These are phyloP conservation scores for Cladochytrium replicatum DNA, from an alignment of 192 early-diverging fungal species.

Conservation along the genomic window DNA sequence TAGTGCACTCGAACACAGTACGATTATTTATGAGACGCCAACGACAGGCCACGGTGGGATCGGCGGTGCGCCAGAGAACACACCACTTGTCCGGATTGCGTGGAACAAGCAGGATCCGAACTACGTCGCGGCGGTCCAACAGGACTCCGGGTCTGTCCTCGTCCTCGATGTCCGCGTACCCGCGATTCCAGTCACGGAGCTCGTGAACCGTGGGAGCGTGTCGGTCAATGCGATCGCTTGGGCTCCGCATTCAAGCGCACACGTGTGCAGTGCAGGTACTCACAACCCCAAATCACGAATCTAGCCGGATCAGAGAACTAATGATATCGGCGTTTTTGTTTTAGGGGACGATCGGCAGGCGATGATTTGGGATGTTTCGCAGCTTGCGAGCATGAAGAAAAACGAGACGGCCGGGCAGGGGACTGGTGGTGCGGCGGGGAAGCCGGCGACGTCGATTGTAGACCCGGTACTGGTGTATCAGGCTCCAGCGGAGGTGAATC, in stretches of 20 bases:
- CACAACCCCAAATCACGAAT: background rate
- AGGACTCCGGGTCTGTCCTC: constrained; percentile 69
- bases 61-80: constrained; percentile 19
- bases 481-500: constrained; percentile 67
- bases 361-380: constrained; percentile 80
- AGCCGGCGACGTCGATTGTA: constrained; percentile 20
- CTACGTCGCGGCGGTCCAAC: constrained; percentile 85
- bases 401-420: constrained; percentile 35
- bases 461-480: constrained; percentile 66
- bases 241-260: constrained; percentile 68
- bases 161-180: constrained; percentile 90
- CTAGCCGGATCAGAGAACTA: no score
- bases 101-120: constrained; percentile 89
- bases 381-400: constrained; percentile 16
- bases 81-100: constrained; percentile 69
- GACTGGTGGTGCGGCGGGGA: constrained; percentile 20
- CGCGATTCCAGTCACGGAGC: constrained; percentile 71
- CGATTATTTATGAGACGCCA: constrained; percentile 93
- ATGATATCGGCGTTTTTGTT: background rate
- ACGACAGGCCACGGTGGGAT: constrained; percentile 6
- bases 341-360: constrained; percentile 83
- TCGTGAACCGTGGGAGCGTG: constrained; percentile 60
- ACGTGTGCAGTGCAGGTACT: constrained; percentile 79
- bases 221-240: constrained; percentile 78
- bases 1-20: constrained; percentile 90